Evolutionary conservation across 2,329 filamentous ascomycete genomes (phyloP), one percentile per base, ranked within the genome.

Genomic region (Fusarium sambucinum): DNA sequence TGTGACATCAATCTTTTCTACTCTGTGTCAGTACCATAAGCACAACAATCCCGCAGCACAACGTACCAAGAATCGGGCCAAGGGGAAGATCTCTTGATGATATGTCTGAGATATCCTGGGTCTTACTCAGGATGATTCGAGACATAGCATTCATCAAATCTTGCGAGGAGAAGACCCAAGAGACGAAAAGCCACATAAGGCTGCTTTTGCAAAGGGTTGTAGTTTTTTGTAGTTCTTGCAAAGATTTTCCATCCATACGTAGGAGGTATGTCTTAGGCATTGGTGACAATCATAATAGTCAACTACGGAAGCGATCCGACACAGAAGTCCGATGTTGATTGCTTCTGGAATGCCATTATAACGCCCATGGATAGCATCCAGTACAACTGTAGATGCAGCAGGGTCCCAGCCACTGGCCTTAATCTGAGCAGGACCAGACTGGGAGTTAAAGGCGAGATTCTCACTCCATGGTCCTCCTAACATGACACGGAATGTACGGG

Each of bases 281-380:
- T 59, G 48, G 6, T 59, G 30, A 1, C 19, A 52, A 13, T 55
- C 12, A 4, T 69, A 69, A 12, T 68, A 58, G 2, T 66, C 57
- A 1, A 62, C 37, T 16, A 69, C 35, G 2, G 19, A 6, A 13
- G 56, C 50, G 1, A 68, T 17, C 6, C 47, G 1, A 1, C 11
- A 10, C 25, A 45, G 3, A 1, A 42, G 63, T 1, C 52, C 45
- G 2, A 56, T 5, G 13, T 27, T 38, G 0, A 38, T 3, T 0
- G 12, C 2, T 0, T 7, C 23, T 0, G 66, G 64, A 1, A 62
- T 21, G 2, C 23, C 21, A 0, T 10, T 1, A 8, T 61, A 4
- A 10, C 46, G 61, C 3, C 60, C 56, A 14, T 69, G 66, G 1
- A 69, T 53, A 25, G 55, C 29, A 2, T 63, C 27, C 1, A 66